Base-by-base conservation (phyloP, 2,329 filamentous ascomycete species). In the Polytolypa hystricis region DNA sequence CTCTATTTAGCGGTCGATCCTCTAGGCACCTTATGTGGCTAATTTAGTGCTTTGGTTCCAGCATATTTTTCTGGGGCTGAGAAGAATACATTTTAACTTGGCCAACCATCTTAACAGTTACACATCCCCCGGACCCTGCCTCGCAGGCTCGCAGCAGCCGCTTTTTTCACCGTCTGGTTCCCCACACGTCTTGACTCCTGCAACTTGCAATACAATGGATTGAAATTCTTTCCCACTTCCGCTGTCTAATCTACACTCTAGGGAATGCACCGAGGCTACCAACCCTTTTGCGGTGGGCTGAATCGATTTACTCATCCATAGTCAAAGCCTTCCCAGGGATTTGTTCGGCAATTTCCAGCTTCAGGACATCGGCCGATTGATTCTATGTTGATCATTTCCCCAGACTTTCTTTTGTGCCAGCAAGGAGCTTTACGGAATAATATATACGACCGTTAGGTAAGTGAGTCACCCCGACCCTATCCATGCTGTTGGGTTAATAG, bases 241-340 rank as follows among this genome's bases (percentile, higher is more conserved):
- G 21, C 21, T n/a, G n/a, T n/a, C n/a, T n/a, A n/a, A 39, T 35
- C 23, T 34, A 42, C 47, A 46, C 42, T n/a, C 48, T 38, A 26
- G 55, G 62, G 19, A 62, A 61, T 33, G 57, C 66, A 41, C 66
- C 51, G 14, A 61, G 21, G 46, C 61, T 64, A 29, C 67, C 64
- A 39, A 66, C 61, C 32, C n/a, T n/a, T n/a, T n/a, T n/a, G n/a
- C n/a, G n/a, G n/a, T n/a, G n/a, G n/a, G n/a, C n/a, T n/a, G n/a
- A n/a, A n/a, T n/a, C n/a, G n/a, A n/a, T n/a, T n/a, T n/a, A n/a
- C n/a, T n/a, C n/a, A n/a, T n/a, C n/a, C n/a, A n/a, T n/a, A n/a
- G n/a, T n/a, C n/a, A n/a, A n/a, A n/a, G n/a, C n/a, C n/a, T n/a
- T n/a, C n/a, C n/a, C n/a, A n/a, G n/a, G n/a, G n/a, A n/a, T n/a